Evolutionary conservation across 257 asterid species (phyloP), one percentile per base, ranked within the genome.

Genomic region (Primulina huaijiensis): DNA sequence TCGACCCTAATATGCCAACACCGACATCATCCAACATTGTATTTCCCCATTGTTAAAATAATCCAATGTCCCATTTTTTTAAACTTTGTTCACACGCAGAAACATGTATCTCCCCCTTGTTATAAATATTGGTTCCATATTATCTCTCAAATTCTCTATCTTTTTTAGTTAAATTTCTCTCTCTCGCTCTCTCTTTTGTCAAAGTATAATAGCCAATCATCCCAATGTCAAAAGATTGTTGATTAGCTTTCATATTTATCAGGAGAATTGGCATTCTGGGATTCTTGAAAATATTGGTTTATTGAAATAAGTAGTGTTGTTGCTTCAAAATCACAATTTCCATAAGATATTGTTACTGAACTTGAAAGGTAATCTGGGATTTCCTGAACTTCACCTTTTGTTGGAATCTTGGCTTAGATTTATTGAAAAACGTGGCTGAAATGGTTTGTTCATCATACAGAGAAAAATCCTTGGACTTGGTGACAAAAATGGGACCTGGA

Each of bases 401-500:
- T 50, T 16, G 21, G 57, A 17, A 50, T 50, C 2, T 10, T 43
- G 17, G 53, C n/a, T 12, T 16, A 50, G 8, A 50, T 65, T 17
- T 50, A 20, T 50, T 50, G 57, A 16, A 50, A 50, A 50, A 50
- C 21, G 57, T 11, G 12, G 60, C 19, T 64, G 37, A 31, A 60
- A 58, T 35, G 25, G 33, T 56, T 29, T 33, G 20, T 46, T 69
- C 4, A 7, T 62, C 62, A 11, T 14, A 64, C 65, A 78, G 81
- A 62, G 58, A 10, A 50, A 25, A 68, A n/a, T 25, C 31, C 38
- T 31, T 16, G 12, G 43, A 25, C 16, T 30, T 11, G 66, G 9
- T 35, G 68, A 72, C 31, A 43, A 68, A 50, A 71, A 80, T 79
- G 88, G 79, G 58, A 25, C 27, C 55, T 72, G 59, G 61, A 63